Evolutionary conservation across 805 yeast species (phyloP).

Genomic region (Myxozyma nipponensis): DNA sequence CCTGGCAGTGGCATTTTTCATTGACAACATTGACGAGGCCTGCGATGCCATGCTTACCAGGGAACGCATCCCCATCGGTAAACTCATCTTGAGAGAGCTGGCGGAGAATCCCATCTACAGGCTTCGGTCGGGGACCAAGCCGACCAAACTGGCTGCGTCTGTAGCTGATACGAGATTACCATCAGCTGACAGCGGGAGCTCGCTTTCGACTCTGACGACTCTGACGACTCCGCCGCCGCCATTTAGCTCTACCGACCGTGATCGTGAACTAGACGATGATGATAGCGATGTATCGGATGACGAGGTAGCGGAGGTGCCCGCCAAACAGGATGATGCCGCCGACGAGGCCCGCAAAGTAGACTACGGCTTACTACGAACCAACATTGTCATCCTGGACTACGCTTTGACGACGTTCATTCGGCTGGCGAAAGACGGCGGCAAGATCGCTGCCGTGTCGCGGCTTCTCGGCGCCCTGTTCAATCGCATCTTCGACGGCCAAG

Average conservation of each 20-base stretch:
- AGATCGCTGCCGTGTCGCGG: conserved; percentile 1
- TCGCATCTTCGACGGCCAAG: conserved; percentile 18
- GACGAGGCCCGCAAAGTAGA: conserved; percentile 5
- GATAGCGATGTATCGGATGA: background rate
- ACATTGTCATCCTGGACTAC: conserved; percentile 13
- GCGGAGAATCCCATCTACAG: conserved; percentile 12
- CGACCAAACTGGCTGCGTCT: background rate
- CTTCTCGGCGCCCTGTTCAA: conserved; percentile 8
- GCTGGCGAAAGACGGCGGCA: conserved; percentile 11
- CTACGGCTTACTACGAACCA: conserved; percentile 3
- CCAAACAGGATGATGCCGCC: conserved; percentile 2
- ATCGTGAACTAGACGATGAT: conserved; percentile 1
- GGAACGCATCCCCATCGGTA: conserved; percentile 20
- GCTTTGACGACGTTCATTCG: conserved; percentile 13
- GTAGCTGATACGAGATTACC: background rate
- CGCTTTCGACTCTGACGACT: background rate
- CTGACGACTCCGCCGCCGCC: background rate
- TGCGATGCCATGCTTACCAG: background rate
- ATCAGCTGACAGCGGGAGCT: background rate
- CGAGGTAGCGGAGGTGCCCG: background rate
- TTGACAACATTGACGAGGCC: conserved; percentile 9
- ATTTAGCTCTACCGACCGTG: conserved; percentile 3
- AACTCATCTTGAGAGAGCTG: conserved; percentile 18
- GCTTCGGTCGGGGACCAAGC: background rate
- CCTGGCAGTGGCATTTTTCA: conserved; percentile 17